These are phyloP conservation scores for Rubroshorea leprosula DNA, from an alignment of 345 rosid species.

Conservation along the genomic window DNA sequence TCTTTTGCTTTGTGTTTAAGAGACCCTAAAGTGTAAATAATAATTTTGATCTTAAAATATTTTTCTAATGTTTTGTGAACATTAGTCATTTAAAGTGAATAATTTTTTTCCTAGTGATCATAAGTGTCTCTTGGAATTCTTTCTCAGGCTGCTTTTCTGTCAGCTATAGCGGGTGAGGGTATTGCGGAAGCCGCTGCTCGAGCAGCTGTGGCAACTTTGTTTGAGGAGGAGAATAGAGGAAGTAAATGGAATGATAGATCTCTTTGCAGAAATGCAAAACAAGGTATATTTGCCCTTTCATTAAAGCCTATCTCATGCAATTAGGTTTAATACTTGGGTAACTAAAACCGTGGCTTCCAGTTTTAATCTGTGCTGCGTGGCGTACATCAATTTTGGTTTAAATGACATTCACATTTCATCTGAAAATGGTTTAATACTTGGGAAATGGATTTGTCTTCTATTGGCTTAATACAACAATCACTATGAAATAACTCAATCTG, in stretches of 20 bases:
- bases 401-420: no score
- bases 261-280: conserved; percentile 24
- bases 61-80: no score
- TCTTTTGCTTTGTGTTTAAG: background rate
- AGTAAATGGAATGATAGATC: conserved; percentile 23
- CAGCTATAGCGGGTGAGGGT: conserved; percentile 78
- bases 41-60: background rate
- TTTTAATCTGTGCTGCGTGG: no score
- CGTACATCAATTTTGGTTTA: no score
- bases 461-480: no score
- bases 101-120: no score
- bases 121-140: no score
- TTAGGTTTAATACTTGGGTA: no score
- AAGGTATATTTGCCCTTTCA: conserved; percentile 29
- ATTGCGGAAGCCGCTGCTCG: conserved; percentile 80
- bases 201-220: conserved; percentile 58
- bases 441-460: background rate
- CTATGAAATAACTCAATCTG: no score
- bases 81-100: no score
- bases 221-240: conserved; percentile 37
- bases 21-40: background rate
- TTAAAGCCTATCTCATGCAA: background rate
- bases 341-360: no score
- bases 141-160: conserved; percentile 80
- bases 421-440: background rate